These are phyloP conservation scores for Chrysanthemum makinoi DNA, from an alignment of 129 eudicot genomes.

Conservation along the genomic window DNA sequence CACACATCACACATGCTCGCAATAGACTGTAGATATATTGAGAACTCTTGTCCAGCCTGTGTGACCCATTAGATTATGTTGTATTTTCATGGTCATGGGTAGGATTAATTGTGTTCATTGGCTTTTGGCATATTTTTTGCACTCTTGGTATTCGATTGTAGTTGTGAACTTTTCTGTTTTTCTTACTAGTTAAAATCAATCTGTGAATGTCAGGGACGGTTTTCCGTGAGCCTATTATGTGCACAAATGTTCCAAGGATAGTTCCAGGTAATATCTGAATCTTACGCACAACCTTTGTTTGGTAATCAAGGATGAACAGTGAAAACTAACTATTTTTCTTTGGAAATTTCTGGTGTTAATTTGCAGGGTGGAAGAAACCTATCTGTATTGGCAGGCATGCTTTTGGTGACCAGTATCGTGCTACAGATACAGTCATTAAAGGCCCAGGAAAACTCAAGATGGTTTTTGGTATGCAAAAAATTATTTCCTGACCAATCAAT, in stretches of 20 bases:
- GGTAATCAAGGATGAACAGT: slow-evolving; percentile 16
- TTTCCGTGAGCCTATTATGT: slow-evolving; percentile 91
- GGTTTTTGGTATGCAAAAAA: slow-evolving; percentile 65
- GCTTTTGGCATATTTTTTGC: not conserved
- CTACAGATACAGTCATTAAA: slow-evolving; percentile 73
- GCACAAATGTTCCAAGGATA: slow-evolving; percentile 81
- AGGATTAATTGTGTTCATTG: slow-evolving; percentile 3
- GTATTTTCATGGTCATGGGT: not conserved
- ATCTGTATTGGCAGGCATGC: slow-evolving; percentile 99
- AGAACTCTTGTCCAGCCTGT: slow-evolving; percentile 7
- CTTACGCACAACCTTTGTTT: slow-evolving; percentile 13
- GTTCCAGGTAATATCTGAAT: slow-evolving; percentile 58
- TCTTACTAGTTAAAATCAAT: slow-evolving; percentile 20
- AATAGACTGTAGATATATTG: slow-evolving; percentile 11
- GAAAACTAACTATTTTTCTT: not conserved
- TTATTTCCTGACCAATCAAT: not conserved
- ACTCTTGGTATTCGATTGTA: not conserved
- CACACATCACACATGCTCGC: not conserved
- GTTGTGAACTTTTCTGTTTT: slow-evolving; percentile 5
- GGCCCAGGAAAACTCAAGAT: slow-evolving; percentile 95
- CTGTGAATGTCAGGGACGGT: slow-evolving; percentile 65
- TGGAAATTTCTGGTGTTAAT: not conserved
- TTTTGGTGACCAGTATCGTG: slow-evolving; percentile 98
- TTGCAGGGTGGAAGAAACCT: slow-evolving; percentile 89
- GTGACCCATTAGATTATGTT: not conserved